Evolutionary conservation across 2,329 filamentous ascomycete genomes (phyloP), one percentile per base, ranked within the genome.

Genomic region (Calonectria pseudoturangicola): DNA sequence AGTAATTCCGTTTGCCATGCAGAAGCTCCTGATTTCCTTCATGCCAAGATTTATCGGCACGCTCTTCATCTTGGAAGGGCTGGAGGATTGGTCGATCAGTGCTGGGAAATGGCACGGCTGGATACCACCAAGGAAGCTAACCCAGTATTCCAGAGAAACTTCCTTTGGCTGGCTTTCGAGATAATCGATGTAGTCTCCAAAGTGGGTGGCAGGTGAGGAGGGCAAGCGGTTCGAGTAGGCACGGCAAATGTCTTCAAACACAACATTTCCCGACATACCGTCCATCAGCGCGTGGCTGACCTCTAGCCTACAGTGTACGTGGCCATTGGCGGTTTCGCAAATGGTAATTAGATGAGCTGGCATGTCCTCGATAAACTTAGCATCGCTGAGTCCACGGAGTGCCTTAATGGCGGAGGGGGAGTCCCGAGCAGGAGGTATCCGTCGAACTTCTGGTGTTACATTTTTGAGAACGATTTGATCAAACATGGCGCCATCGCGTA

Each of bases 271-370:
- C 77, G 66, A 68, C 51, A 68, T 68, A 3, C 78, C 79, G 50
- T 81, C 78, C 12, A 74, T 75, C 4, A 80, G 72, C 5, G 76
- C 74, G 43, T 79, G 77, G 51, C 79, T 78, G 63, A 77, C 74
- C 12, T 74, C 72, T 25, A 77, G 48, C 3, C 71, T 58, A 21
- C 71, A 72, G 43, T 60, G 66, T 13, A 68, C 66, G 36, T 58
- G 66, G 43, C 66, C 66, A 16, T 68, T 54, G 25, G 54, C 28
- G 12, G 66, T 68, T 9, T 60, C 54, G 21, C 66, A 68, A 39
- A 68, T 68, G 6, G 66, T 68, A n/a, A 68, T 15, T 18, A 68
- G 27, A 43, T 68, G 66, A 3, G 66, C 66, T 21, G 66, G 66
- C 18, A 12, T 43, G 25, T 62, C 66, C 27, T 68, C 51, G n/a